Percentiles rank a stretch among this genome's conserved stretches.
phyloP scores from a whole-genome alignment of 495 filamentous ascomycete genomes.

The Cercophora newfieldiana region DNA sequence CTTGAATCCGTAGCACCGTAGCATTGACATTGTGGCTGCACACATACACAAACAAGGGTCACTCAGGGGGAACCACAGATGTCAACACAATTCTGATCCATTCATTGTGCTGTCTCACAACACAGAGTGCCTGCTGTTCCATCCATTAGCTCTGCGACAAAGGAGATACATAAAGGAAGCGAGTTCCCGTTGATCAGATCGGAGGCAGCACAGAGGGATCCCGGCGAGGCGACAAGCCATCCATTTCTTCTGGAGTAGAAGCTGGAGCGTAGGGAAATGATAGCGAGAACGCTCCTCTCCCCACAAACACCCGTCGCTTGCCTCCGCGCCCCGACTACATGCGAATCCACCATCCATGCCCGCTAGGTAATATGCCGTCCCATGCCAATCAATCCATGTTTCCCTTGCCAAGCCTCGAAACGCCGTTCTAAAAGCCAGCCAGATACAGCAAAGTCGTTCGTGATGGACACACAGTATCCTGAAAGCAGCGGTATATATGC shows the following conservation, averaged over 20 bases:
- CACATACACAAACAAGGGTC: not conserved
- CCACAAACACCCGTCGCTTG: not conserved
- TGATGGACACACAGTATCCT: conserved; percentile 28
- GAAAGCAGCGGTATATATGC: conserved; percentile 29
- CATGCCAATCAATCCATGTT: conserved; percentile 13
- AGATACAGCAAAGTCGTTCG: conserved; percentile 17
- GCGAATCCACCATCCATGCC: not conserved
- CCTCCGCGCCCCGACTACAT: not conserved
- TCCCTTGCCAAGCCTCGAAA: conserved; percentile 7
- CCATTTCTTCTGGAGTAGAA: not conserved
- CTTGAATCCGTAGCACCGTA: too few relatives aligned
- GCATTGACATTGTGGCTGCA: not conserved
- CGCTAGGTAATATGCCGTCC: conserved; percentile 10
- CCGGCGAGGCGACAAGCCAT: not conserved
- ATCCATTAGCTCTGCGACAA: conserved; percentile 9
- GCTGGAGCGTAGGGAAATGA: not conserved
- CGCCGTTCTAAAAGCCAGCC: conserved; percentile 16
- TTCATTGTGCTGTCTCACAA: not conserved
- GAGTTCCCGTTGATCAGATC: not conserved
- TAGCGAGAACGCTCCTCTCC: not conserved
- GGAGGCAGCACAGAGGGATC: not conserved
- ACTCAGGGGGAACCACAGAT: not conserved
- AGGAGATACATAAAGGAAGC: not conserved
- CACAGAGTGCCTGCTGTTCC: not conserved
- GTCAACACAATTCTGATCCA: not conserved